Conservation (phyloP, 768 basidiomycete species). For the Chalciporus chontae region DNA sequence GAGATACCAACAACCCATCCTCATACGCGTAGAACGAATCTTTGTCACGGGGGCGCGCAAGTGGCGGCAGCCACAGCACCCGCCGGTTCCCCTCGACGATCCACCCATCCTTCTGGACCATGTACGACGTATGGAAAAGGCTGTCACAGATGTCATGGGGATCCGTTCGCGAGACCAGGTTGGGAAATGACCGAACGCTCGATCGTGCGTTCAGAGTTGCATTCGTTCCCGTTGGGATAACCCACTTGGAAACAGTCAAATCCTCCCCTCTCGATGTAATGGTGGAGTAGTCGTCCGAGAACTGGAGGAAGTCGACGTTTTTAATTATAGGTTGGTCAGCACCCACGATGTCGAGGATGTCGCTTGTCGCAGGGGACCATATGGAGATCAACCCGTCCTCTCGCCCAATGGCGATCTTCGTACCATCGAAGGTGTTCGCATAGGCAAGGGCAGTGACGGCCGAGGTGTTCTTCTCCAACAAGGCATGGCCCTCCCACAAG, state of each 20-base stretch:
- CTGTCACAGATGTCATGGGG: slow-evolving; percentile 6
- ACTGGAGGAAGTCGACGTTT: slow-evolving; percentile 6
- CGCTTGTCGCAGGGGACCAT: slow-evolving; percentile 16
- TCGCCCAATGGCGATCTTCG: slow-evolving; percentile 13
- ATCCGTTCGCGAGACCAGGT: slow-evolving; percentile 9
- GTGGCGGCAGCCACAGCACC: slow-evolving; percentile 13
- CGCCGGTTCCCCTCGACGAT: slow-evolving; percentile 15
- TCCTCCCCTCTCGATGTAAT: slow-evolving; percentile 14
- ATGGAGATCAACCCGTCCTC: slow-evolving; percentile 17
- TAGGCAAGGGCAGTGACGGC: slow-evolving; percentile 20
- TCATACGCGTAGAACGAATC: slow-evolving; percentile 7
- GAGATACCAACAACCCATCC: slow-evolving; percentile 4
- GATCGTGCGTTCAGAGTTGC: not conserved
- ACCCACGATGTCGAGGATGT: slow-evolving; percentile 7
- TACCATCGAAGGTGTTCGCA: not conserved
- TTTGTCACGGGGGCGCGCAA: slow-evolving; percentile 1
- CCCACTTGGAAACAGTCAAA: slow-evolving; percentile 6
- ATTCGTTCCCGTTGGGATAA: not conserved
- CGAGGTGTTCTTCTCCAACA: not conserved
- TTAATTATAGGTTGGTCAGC: slow-evolving; percentile 4
- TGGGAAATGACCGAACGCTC: not conserved
- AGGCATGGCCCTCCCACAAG: not conserved
- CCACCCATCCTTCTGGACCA: slow-evolving; percentile 20
- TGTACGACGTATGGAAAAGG: slow-evolving; percentile 7
- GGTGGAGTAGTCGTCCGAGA: slow-evolving; percentile 6